A percentile compares a stretch with the other conserved stretches of the same genome.
Evolutionary conservation across 2,329 filamentous ascomycete species (phyloP).

Genomic region (Microsporum canis): DNA sequence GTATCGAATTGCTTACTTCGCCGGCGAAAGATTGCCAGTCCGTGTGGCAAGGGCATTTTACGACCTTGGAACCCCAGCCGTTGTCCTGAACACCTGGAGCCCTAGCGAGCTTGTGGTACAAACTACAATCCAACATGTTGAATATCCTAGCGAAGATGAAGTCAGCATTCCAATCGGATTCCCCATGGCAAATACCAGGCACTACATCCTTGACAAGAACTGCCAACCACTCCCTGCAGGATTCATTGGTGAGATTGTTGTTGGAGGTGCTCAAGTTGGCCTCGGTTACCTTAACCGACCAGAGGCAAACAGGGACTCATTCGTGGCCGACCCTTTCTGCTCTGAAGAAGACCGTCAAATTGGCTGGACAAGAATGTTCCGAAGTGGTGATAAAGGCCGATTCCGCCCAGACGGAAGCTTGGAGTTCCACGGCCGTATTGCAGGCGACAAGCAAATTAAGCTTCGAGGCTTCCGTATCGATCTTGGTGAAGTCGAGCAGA

Average conservation of each 20-base stretch:
- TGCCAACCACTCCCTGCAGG: slow-evolving; percentile 29
- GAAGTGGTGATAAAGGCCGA: slow-evolving; percentile 18
- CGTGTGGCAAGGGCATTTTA: slow-evolving; percentile 36
- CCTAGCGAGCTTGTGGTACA: slow-evolving; percentile 16
- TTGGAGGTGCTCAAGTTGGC: slow-evolving; percentile 22
- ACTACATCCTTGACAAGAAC: slow-evolving; percentile 33
- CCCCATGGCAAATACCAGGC: slow-evolving; percentile 24
- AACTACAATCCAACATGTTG: slow-evolving; percentile 25
- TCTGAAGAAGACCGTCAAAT: slow-evolving; percentile 7
- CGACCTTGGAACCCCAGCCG: slow-evolving; percentile 13
- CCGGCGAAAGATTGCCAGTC: slow-evolving; percentile 20
- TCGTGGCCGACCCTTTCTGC: slow-evolving; percentile 14
- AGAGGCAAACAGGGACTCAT: slow-evolving; percentile 7
- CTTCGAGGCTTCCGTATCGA: slow-evolving; percentile 28
- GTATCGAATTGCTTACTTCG: slow-evolving; percentile 14
- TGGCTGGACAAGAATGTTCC: slow-evolving; percentile 16
- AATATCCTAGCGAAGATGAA: slow-evolving; percentile 41
- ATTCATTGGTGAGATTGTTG: slow-evolving; percentile 31
- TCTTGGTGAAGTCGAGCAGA: slow-evolving; percentile 30
- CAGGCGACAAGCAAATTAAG: slow-evolving; percentile 15
- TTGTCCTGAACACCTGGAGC: slow-evolving; percentile 16
- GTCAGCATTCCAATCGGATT: slow-evolving; percentile 34
- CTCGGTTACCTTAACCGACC: slow-evolving; percentile 12
- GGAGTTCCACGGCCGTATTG: slow-evolving; percentile 18
- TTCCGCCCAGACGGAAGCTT: slow-evolving; percentile 16